Evolutionary conservation across 1,284 basidiomycete species (phyloP), one percentile per base, ranked within the genome.

Genomic region (Sparassis latifolia): DNA sequence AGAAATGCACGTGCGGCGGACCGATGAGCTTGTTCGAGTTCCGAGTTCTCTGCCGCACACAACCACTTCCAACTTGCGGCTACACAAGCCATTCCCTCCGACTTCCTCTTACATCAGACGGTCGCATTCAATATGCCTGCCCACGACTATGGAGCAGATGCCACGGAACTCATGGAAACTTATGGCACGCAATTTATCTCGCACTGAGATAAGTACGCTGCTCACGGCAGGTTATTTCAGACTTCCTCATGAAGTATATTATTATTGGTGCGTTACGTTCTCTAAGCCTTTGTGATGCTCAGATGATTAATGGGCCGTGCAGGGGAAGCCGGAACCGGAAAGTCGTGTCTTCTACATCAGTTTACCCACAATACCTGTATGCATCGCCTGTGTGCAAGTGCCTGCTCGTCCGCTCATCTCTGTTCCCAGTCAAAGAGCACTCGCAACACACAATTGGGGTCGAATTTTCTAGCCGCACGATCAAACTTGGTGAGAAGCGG

Each of bases 381-480:
- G 41, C 50, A 42, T 39, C 41, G 10, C 50, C 45, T 39, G 46
- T 42, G 37, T 32, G 43, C 20, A 27, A 47, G 31, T 45, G 50
- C 45, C 42, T 46, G 40, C 44, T 43, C 44, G 6, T 28, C 7
- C 35, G 10, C 47, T 40, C 32, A 48, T 31, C 46, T 44, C 28
- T 40, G 43, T n/a, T 47, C 41, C 5, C 66, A 97, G 94, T 96
- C 79, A 97, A 96, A 71, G 89, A 94, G 61, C 89, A 96, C 64
- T 94, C 94, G 0, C 89, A 95, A 68, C 96, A 99, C 67, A 99
- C 96, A 10, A 98, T 99, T 55, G 96, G 95, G 9, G 93, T 97
- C 33, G 94, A 96, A 64, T 96, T 97, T 66, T 92, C 91, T 6
- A 93, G 90, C 66, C 76, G 92, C 53, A 92, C 91, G 1, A 80